phyloP scores from a whole-genome alignment of 1,284 basidiomycete species.

The Cerrena zonata region DNA sequence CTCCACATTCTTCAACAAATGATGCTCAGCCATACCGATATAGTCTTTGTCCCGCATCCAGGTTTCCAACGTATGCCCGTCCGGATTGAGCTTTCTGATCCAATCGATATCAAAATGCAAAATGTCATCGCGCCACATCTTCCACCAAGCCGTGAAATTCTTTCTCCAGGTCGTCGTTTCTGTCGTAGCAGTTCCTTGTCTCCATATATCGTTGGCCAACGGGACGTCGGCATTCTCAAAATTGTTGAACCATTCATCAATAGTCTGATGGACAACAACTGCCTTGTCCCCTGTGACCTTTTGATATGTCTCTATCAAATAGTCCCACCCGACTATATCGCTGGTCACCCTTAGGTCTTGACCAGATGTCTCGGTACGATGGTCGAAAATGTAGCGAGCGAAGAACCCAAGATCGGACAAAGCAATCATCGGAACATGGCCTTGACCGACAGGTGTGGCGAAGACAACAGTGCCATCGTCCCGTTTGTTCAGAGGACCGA shows the following conservation, averaged over 20 bases:
- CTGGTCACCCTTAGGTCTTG: conserved; percentile 36
- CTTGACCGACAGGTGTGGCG: conserved; percentile 16
- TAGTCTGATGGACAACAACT: conserved; percentile 28
- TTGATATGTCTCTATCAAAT: conserved; percentile 34
- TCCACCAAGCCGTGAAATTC: conserved; percentile 37
- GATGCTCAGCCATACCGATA: conserved; percentile 4
- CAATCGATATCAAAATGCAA: conserved; percentile 36
- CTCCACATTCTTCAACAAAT: conserved; percentile 14
- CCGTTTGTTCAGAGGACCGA: conserved; percentile 34
- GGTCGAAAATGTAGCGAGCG: conserved; percentile 40
- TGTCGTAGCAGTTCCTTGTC: too few relatives aligned
- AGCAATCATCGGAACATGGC: conserved; percentile 18
- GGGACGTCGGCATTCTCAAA: conserved; percentile 28
- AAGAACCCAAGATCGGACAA: conserved; percentile 40
- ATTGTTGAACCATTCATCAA: conserved; percentile 34
- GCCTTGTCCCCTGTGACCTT: conserved; percentile 37
- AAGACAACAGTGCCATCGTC: conserved; percentile 33
- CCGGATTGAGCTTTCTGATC: conserved; percentile 32
- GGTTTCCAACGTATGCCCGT: conserved; percentile 14
- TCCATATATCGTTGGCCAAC: too few relatives aligned
- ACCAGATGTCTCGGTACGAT: conserved; percentile 34
- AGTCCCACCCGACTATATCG: conserved; percentile 36
- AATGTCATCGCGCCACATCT: conserved; percentile 33
- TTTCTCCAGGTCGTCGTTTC: conserved; percentile 27
- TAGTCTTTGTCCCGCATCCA: conserved; percentile 20